Percentiles rank a stretch among this genome's conserved stretches.
These are phyloP conservation scores for Cladosporium sp. DNA, from an alignment of 2,329 filamentous ascomycete species.

Conservation along the genomic window DNA sequence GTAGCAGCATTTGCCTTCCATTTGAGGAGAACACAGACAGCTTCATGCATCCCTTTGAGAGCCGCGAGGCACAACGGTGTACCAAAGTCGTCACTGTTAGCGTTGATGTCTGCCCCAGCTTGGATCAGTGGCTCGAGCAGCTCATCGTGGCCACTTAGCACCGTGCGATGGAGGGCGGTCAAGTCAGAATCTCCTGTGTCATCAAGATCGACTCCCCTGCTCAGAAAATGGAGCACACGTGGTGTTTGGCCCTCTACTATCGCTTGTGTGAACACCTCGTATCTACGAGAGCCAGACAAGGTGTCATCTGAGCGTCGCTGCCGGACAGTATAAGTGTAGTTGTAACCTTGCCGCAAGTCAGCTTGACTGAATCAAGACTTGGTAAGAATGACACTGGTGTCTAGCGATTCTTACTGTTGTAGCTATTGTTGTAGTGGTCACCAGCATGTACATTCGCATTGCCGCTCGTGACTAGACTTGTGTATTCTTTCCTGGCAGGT, in stretches of 20 bases:
- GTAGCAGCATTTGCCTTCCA: background rate
- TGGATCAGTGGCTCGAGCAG: background rate
- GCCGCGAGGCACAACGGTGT: conserved; percentile 14
- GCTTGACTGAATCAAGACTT: background rate
- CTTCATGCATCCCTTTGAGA: conserved; percentile 3
- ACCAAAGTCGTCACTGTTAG: conserved; percentile 8
- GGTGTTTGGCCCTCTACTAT: conserved; percentile 13
- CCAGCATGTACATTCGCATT: too few species aligned
- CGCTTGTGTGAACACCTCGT: conserved; percentile 1
- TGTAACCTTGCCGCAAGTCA: conserved; percentile 12
- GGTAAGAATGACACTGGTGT: too few species aligned
- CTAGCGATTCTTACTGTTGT: too few species aligned
- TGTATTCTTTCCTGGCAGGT: too few species aligned
- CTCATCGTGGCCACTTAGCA: conserved; percentile 13
- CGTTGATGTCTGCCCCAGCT: conserved; percentile 12
- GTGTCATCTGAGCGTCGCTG: conserved; percentile 11
- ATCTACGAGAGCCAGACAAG: background rate
- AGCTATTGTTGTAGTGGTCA: too few species aligned
- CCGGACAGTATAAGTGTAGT: conserved; percentile 1
- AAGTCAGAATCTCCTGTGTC: conserved; percentile 1
- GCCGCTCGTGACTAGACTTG: too few species aligned
- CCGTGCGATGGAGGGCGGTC: conserved; percentile 14
- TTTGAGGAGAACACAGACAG: conserved; percentile 3
- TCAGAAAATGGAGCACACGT: conserved; percentile 8
- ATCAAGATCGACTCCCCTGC: conserved; percentile 5